Evolutionary conservation across 768 basidiomycete genomes (phyloP), one percentile per base, ranked within the genome.

Genomic region (Tephrocybe sp.): DNA sequence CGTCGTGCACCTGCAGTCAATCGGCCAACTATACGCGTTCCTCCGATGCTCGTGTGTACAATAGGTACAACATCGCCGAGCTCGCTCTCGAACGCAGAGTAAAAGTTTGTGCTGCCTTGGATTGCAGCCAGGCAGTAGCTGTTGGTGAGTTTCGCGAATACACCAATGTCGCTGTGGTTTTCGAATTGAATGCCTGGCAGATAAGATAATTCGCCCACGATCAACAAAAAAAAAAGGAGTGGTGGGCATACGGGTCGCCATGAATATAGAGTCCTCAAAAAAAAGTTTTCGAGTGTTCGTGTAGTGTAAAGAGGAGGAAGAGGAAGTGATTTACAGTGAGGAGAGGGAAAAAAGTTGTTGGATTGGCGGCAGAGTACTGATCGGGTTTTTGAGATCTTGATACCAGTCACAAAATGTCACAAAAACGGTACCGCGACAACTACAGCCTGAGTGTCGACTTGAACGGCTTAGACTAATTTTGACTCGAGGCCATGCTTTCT

Each of bases 71-170:
- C 86, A 64, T 96, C 96, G 51, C 83, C 84, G 34, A 95, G 83
- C 64, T 98, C 95, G 58, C 86, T 83, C 78, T 99, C 95, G 68
- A 98, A 98, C 13, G 92, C 88, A 20, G 94, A 97, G 78, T 95
- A 96, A 64, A 99, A 99, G 73, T 98, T 98, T 57, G 93, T 86
- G 71, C 92, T 89, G 69, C 95, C 89, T 68, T 93, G 88, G 65
- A 98, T 82, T 56, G 94, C 92, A 62, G 82, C 83, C 42, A 99
- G 84, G 73, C 96, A 98, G 80, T 97, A 99, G 65, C 86, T 90
- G 78, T 99, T 98, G 64, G 96, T 98, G 64, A 98, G 80, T 73
- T 97, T 97, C 63, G 93, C 77, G 73, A 98, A 99, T 39, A 99
- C 96, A 62, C 96, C 96, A 62, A 99, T 82, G 64, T 98, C 94